Percentiles rank a stretch among this genome's conserved stretches.
These are phyloP conservation scores for Yamadazyma taylorii DNA, from an alignment of 1,139 yeast species.

Conservation along the genomic window DNA sequence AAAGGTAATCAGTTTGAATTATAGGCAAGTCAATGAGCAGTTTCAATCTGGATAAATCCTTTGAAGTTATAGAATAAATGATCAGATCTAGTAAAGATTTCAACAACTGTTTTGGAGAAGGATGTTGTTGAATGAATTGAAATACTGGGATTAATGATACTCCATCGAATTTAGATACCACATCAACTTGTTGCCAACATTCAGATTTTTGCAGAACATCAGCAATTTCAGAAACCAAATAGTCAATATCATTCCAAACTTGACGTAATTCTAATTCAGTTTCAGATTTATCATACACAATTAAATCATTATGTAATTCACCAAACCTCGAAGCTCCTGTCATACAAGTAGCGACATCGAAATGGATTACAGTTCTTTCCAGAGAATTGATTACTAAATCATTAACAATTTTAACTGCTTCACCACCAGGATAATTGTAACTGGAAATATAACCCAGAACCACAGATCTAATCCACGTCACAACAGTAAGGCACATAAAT, in stretches of 20 bases:
- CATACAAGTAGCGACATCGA: slow-evolving; percentile 85
- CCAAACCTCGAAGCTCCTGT: slow-evolving; percentile 81
- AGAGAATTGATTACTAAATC: slow-evolving; percentile 29
- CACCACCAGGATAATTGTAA: slow-evolving; percentile 88
- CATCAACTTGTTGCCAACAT: slow-evolving; percentile 29
- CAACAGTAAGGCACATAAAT: slow-evolving; percentile 26
- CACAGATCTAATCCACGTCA: slow-evolving; percentile 42
- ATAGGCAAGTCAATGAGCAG: slow-evolving; percentile 24
- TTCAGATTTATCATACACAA: slow-evolving; percentile 80
- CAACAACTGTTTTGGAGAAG: slow-evolving; percentile 11
- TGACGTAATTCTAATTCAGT: slow-evolving; percentile 31
- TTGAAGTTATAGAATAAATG: slow-evolving; percentile 10
- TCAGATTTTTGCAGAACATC: slow-evolving; percentile 9
- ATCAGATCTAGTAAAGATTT: slow-evolving; percentile 1
- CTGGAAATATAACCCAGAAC: slow-evolving; percentile 64
- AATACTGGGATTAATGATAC: slow-evolving; percentile 22
- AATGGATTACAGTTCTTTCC: slow-evolving; percentile 47
- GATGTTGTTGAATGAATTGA: slow-evolving; percentile 10
- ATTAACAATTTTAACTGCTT: slow-evolving; percentile 60
- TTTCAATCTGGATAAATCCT: slow-evolving; percentile 17
- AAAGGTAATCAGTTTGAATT: slow-evolving; percentile 26
- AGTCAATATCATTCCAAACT: slow-evolving; percentile 58
- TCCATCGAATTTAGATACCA: slow-evolving; percentile 23
- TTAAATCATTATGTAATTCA: slow-evolving; percentile 43
- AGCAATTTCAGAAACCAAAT: slow-evolving; percentile 51